Evolutionary conservation across 768 basidiomycete genomes (phyloP).

Genomic region (Termitomyces sp.): DNA sequence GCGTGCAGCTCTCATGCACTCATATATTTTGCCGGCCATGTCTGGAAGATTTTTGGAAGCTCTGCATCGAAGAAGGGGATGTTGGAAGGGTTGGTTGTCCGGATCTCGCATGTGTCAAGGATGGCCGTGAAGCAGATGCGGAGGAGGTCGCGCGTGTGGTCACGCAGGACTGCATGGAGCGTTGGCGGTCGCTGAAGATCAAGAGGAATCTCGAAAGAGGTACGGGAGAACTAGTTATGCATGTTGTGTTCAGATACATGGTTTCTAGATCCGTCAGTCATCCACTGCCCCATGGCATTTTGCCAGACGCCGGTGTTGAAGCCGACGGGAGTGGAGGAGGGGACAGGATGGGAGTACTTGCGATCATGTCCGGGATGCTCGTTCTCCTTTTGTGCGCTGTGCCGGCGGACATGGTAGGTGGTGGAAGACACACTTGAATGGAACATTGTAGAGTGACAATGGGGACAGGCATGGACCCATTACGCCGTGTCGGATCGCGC

Average conservation of each 20-base stretch:
- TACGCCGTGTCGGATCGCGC: conserved; percentile 63
- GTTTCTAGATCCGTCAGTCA: conserved; percentile 65
- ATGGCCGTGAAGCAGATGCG: conserved; percentile 52
- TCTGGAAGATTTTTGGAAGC: conserved; percentile 75
- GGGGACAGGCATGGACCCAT: conserved; percentile 75
- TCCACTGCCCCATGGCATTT: conserved; percentile 75
- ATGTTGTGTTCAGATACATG: neutral
- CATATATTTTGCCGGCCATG: conserved; percentile 88
- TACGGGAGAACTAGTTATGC: conserved; percentile 22
- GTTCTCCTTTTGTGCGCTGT: conserved; percentile 83
- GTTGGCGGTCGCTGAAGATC: conserved; percentile 79
- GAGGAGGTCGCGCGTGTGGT: conserved; percentile 75
- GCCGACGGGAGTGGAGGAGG: conserved; percentile 47
- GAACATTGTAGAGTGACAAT: conserved; percentile 9
- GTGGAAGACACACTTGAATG: neutral
- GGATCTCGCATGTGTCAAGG: conserved; percentile 75
- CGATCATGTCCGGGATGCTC: conserved; percentile 68
- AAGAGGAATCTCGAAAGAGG: conserved; percentile 74
- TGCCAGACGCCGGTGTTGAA: conserved; percentile 81
- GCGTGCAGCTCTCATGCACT: conserved; percentile 63
- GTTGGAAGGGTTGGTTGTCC: conserved; percentile 77
- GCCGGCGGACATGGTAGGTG: conserved; percentile 72
- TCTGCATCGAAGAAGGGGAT: conserved; percentile 80
- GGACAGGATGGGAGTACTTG: conserved; percentile 67
- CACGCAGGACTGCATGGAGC: conserved; percentile 54